These are phyloP conservation scores for Lactarius pseudohatsudake DNA, from an alignment of 768 basidiomycete genomes.

Conservation along the genomic window DNA sequence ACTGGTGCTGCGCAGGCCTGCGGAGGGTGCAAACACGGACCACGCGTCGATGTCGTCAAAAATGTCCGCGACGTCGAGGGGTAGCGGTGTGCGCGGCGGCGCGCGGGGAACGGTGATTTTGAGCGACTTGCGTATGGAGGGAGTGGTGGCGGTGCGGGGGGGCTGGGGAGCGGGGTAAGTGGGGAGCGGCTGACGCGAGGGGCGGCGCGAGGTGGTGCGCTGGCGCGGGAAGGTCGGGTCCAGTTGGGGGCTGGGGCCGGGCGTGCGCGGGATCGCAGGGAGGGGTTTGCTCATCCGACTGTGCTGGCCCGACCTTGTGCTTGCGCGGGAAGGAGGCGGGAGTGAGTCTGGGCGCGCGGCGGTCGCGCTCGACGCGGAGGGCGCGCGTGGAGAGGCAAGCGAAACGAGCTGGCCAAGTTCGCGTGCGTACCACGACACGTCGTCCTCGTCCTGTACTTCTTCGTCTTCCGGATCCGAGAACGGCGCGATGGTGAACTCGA, in stretches of 20 bases:
- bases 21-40: slow-evolving; percentile 20
- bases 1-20: too few relatives aligned
- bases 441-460: slow-evolving; percentile 44
- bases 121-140: slow-evolving; percentile 30
- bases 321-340: slow-evolving; percentile 29
- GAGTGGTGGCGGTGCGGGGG: slow-evolving; percentile 30
- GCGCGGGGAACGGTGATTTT: slow-evolving; percentile 41
- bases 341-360: slow-evolving; percentile 43
- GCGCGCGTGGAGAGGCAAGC: slow-evolving; percentile 36
- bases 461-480: slow-evolving; percentile 24
- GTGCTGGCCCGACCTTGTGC: slow-evolving; percentile 1
- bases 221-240: slow-evolving; percentile 39
- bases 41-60: slow-evolving; percentile 28
- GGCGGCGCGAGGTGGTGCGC: slow-evolving; percentile 30
- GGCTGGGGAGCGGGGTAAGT: slow-evolving; percentile 31
- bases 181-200: slow-evolving; percentile 30
- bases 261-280: slow-evolving; percentile 39
- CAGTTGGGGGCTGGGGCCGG: slow-evolving; percentile 38
- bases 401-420: slow-evolving; percentile 58
- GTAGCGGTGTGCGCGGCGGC: slow-evolving; percentile 51
- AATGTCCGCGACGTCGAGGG: slow-evolving; percentile 43
- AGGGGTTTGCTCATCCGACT: slow-evolving; percentile 43
- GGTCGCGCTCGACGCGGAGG: slow-evolving; percentile 23
- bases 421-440: slow-evolving; percentile 56
- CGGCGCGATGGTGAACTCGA: slow-evolving; percentile 26